Base-by-base conservation (phyloP, 495 filamentous ascomycete species). In the Neurospora sp. region DNA sequence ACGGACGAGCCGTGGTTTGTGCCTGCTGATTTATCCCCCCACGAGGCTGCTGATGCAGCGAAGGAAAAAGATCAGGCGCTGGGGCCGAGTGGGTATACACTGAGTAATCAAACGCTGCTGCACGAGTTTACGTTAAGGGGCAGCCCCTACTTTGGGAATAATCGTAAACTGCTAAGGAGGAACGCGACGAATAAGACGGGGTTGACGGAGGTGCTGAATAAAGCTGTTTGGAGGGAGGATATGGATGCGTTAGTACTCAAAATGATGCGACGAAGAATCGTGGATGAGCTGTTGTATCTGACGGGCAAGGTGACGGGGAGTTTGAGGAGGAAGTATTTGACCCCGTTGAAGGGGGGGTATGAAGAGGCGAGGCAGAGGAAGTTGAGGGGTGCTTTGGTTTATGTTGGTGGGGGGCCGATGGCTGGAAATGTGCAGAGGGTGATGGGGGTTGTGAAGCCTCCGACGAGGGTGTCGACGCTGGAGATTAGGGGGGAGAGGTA, bases 211-310 rank as follows among this genome's bases (percentile, higher is more conserved):
- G 69, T 75, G 42, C 70, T 76, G 1, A 75, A 71, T 14, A 70
- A 47, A 3, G 76, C 75, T 6, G 75, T 86, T 4, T 95, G 91
- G 91, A 87, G 90, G 18, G 45, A 82, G 41, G 90, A 94, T 75
- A 93, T 94, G 90, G 85, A n/a, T n/a, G n/a, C n/a, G n/a, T n/a
- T n/a, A n/a, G n/a, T n/a, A n/a, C n/a, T n/a, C n/a, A n/a, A n/a
- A n/a, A n/a, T 85, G 39, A 84, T 92, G 83, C 82, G 88, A 3
- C 76, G 80, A 16, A 78, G 84, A 3, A 81, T 87, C 12, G 72
- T 84, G 1, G 84, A 87, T 69, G 74, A 79, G 4, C 71, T 86
- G 5, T 20, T 82, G 16, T 74, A 81, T 68, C 72, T 81, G 47
- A 77, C 80, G 3, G 69, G 38, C 0, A 70, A 80, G 27, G 27